These are phyloP conservation scores for Myriosclerotinia duriaeana DNA, from an alignment of 2,329 filamentous ascomycete genomes.

Conservation along the genomic window DNA sequence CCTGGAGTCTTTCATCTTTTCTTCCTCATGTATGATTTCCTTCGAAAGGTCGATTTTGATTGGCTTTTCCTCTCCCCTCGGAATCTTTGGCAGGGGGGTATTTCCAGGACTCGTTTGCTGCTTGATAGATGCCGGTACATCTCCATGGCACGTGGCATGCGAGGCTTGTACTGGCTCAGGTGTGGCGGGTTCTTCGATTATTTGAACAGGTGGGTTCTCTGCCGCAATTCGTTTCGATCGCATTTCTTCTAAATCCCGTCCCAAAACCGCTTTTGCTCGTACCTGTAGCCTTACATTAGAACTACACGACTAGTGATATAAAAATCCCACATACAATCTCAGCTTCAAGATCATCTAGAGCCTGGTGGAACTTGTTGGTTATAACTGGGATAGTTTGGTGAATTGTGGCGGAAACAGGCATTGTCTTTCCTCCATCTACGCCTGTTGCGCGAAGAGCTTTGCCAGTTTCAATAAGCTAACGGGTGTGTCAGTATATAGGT, in stretches of 20 bases:
- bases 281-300: slow-evolving; percentile 41
- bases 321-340: slow-evolving; percentile 51
- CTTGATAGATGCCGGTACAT: slow-evolving; percentile 25
- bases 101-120: slow-evolving; percentile 28
- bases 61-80: slow-evolving; percentile 7
- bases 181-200: slow-evolving; percentile 25
- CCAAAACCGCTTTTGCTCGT: slow-evolving; percentile 55
- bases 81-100: not conserved
- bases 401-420: slow-evolving; percentile 36
- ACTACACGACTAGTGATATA: not conserved
- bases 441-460: slow-evolving; percentile 54
- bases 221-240: slow-evolving; percentile 36
- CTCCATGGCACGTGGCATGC: not conserved
- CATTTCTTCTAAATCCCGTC: slow-evolving; percentile 52
- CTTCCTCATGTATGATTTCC: slow-evolving; percentile 22
- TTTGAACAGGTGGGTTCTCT: slow-evolving; percentile 34
- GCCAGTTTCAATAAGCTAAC: slow-evolving; percentile 58
- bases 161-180: slow-evolving; percentile 33
- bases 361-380: slow-evolving; percentile 46
- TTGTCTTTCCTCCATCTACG: slow-evolving; percentile 47
- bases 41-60: slow-evolving; percentile 27
- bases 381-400: slow-evolving; percentile 35
- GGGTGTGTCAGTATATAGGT: slow-evolving; percentile 19
- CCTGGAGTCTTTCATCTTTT: slow-evolving; percentile 18
- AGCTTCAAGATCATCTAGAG: slow-evolving; percentile 56